Percentiles rank a stretch among this genome's conserved stretches.
These are phyloP conservation scores for Dendrobium officinale DNA, from an alignment of 106 monocot genomes.

Conservation along the genomic window DNA sequence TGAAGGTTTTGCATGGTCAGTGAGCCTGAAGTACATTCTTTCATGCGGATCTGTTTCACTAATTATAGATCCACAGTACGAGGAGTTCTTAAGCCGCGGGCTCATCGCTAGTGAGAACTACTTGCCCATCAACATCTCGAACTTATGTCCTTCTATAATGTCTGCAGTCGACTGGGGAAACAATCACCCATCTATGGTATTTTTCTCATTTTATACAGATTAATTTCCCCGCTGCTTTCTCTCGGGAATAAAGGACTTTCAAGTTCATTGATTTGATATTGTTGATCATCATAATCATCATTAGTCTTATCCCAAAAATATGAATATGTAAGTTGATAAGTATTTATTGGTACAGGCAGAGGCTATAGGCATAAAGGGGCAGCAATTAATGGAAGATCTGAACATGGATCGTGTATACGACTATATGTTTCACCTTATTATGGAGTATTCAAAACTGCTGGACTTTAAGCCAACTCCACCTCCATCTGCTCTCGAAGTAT, in stretches of 20 bases:
- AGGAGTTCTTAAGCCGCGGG: conserved; percentile 61
- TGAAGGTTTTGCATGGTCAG: conserved; percentile 75
- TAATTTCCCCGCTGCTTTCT: no score
- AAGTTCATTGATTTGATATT: no score
- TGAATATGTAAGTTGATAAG: no score
- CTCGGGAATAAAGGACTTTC: no score
- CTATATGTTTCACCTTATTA: conserved; percentile 59
- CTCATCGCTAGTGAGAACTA: conserved; percentile 34
- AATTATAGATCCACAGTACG: conserved; percentile 43
- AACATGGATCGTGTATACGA: conserved; percentile 58
- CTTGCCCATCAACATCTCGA: conserved; percentile 18
- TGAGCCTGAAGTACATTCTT: conserved; percentile 65
- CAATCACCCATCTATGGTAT: conserved; percentile 28
- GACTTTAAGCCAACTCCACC: conserved; percentile 45
- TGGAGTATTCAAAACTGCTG: conserved; percentile 48
- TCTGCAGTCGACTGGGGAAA: conserved; percentile 60
- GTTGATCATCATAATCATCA: no score
- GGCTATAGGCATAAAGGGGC: conserved; percentile 35
- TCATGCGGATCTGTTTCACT: conserved; percentile 56
- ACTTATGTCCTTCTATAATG: conserved; percentile 44
- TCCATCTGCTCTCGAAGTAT: conserved; percentile 37
- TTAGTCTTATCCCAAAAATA: no score
- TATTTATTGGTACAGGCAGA: conserved; percentile 25
- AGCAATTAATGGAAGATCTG: conserved; percentile 42
- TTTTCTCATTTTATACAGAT: background rate